Base-by-base conservation (phyloP, 495 filamentous ascomycete genomes). In the Podospora pseudocomata region DNA sequence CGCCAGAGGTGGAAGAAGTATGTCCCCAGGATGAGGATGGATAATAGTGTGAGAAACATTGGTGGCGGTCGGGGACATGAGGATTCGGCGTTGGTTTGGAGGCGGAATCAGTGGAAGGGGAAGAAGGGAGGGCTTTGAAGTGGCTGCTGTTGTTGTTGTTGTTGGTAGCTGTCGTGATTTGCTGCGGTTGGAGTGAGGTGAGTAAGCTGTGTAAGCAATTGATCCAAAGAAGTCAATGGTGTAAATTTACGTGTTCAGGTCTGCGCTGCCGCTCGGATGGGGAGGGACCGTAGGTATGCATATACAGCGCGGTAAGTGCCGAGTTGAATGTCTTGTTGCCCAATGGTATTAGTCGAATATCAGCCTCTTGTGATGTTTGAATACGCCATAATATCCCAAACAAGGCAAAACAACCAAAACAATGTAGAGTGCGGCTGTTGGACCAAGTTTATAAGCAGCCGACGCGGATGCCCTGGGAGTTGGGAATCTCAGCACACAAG, bases 1-100 rank as follows among this genome's bases (percentile, higher is more conserved):
- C 74, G 77, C 75, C 74, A 81, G 44, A 80, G 16, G 69, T 80
- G 60, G 68, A 81, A 68, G 60, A 78, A 68, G 53, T 71, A 74
- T 7, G 7, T 13, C 30, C 75, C 80, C n/a, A 81, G 9, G 2
- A 49, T 64, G 18, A 80, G 30, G 23, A 80, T 62, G 65, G 72
- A 63, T 2, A 66, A 58, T 19, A 80, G 63, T 54, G 83, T 32
- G 55, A 81, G 61, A n/a, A 81, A 64, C 68, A 78, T 78, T 66
- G 11, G 58, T 2, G 18, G 44, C 30, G 61, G 58, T 34, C 68
- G 26, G 66, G n/a, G 60, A 53, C 71, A 73, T 59, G 69, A 2
- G 56, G 56, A 0, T 9, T 27, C 16, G 56, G 18, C 0, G 15
- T 5, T 58, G 18, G 15, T 58, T 58, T 20, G 56, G 7, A 49